Evolutionary conservation across 2,329 filamentous ascomycete genomes (phyloP).

Genomic region (Pseudocercospora cruenta): DNA sequence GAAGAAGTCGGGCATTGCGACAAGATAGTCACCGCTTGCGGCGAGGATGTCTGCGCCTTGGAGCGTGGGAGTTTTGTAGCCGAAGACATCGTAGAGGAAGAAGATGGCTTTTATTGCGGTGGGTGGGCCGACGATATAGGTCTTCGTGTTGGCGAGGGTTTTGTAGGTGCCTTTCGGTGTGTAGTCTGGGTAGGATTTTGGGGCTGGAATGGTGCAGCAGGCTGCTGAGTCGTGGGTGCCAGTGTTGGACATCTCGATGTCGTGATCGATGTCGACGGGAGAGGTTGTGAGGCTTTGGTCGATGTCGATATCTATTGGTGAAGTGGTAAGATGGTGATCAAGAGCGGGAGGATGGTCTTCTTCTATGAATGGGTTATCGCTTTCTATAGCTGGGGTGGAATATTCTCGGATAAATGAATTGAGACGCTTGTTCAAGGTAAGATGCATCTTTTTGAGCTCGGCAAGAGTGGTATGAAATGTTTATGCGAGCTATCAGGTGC

Average conservation of each 20-base stretch:
- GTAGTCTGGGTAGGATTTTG: constrained; percentile 7
- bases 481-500: not conserved
- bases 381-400: not conserved
- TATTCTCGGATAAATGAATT: not conserved
- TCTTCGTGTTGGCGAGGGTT: constrained; percentile 11
- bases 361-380: not conserved
- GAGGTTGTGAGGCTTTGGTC: not conserved
- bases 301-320: not conserved
- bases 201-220: constrained; percentile 16
- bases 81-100: constrained; percentile 19
- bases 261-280: not conserved
- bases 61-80: constrained; percentile 3
- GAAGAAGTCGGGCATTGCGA: constrained; percentile 19
- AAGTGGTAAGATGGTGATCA: not conserved
- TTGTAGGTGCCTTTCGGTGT: constrained; percentile 17
- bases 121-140: constrained; percentile 13
- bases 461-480: not conserved
- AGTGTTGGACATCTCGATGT: not conserved
- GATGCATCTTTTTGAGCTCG: not conserved
- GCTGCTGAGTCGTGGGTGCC: constrained; percentile 14
- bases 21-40: not conserved
- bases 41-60: constrained; percentile 16
- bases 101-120: constrained; percentile 16
- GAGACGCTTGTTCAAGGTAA: not conserved
- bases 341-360: not conserved